Evolutionary conservation across 2,329 filamentous ascomycete species (phyloP).

Genomic region (Emericellopsis atlantica): DNA sequence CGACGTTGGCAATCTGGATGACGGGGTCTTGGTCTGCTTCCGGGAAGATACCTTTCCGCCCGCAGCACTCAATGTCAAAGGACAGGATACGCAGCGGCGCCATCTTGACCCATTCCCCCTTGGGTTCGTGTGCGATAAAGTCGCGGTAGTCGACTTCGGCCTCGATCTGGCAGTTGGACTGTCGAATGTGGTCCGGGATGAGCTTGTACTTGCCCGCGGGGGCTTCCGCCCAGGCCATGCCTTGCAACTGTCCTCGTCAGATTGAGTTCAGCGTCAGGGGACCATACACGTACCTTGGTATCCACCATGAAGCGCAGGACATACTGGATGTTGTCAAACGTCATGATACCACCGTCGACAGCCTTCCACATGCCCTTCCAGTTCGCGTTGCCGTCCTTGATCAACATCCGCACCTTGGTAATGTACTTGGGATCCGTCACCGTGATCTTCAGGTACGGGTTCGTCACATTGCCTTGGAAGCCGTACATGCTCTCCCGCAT

Average conservation of each 20-base stretch:
- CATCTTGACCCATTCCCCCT: slow-evolving; percentile 97
- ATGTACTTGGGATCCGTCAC: slow-evolving; percentile 84
- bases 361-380: slow-evolving; percentile 84
- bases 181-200: slow-evolving; percentile 50
- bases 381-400: slow-evolving; percentile 69
- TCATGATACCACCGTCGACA: slow-evolving; percentile 59
- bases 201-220: slow-evolving; percentile 62
- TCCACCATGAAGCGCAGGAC: slow-evolving; percentile 97
- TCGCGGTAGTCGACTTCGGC: slow-evolving; percentile 73
- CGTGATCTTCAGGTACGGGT: slow-evolving; percentile 85
- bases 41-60: slow-evolving; percentile 93
- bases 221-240: slow-evolving; percentile 96
- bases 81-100: slow-evolving; percentile 85
- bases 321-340: slow-evolving; percentile 94
- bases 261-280: not conserved
- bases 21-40: slow-evolving; percentile 86
- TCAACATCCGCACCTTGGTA: slow-evolving; percentile 57
- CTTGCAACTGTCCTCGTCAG: slow-evolving; percentile 49
- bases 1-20: slow-evolving; percentile 95
- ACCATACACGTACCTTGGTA: slow-evolving; percentile 47
- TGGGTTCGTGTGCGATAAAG: slow-evolving; percentile 73
- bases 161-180: slow-evolving; percentile 96
- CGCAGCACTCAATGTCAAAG: slow-evolving; percentile 98
- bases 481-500: slow-evolving; percentile 87
- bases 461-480: slow-evolving; percentile 87